Conservation (phyloP, 768 basidiomycete species). For the Mycena crocata region DNA sequence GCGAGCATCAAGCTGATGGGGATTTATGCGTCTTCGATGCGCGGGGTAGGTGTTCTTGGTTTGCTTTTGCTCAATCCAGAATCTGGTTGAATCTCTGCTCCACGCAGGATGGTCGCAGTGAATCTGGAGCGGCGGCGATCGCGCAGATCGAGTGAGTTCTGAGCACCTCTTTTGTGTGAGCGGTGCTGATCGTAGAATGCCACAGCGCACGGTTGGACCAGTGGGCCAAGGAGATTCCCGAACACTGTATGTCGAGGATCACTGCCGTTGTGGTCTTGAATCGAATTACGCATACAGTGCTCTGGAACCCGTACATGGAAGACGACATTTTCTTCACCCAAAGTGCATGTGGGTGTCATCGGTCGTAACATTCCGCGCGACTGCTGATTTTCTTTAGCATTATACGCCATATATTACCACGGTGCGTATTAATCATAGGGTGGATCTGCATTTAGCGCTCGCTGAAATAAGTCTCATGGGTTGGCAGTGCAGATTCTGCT, state of each 20-base stretch:
- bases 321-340: constrained; percentile 50
- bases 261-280: no score
- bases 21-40: constrained; percentile 60
- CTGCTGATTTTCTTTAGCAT: neutral
- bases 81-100: no score
- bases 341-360: constrained; percentile 54
- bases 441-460: neutral
- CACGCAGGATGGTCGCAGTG: no score
- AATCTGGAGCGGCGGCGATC: no score
- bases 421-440: no score
- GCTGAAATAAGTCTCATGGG: neutral
- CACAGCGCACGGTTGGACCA: constrained; percentile 64
- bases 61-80: no score
- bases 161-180: no score
- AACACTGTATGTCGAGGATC: constrained; percentile 54
- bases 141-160: constrained; percentile 29
- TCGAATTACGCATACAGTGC: no score
- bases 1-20: constrained; percentile 56
- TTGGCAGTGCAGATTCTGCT: constrained; percentile 59
- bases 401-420: constrained; percentile 26
- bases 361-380: constrained; percentile 33
- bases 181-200: neutral
- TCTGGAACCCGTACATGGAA: constrained; percentile 50
- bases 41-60: no score
- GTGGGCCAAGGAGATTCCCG: constrained; percentile 63